phyloP scores from a whole-genome alignment of 2,329 filamentous ascomycete genomes.

The Helminthosporium solani region DNA sequence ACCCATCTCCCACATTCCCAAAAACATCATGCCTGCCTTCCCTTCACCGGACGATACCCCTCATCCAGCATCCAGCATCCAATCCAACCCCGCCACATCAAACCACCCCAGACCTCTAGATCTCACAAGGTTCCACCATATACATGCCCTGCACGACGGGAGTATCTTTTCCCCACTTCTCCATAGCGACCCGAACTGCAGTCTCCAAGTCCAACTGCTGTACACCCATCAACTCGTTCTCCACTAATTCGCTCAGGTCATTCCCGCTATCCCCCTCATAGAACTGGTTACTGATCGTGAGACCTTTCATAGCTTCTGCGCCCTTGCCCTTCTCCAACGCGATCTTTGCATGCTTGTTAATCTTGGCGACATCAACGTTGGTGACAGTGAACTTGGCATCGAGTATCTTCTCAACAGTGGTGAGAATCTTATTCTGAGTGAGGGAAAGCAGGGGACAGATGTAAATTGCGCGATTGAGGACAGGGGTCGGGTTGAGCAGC shows the following conservation, averaged over 20 bases:
- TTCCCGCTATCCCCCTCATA: slow-evolving; percentile 31
- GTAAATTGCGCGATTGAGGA: slow-evolving; percentile 31
- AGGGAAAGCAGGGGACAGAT: slow-evolving; percentile 27
- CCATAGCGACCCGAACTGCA: slow-evolving; percentile 28
- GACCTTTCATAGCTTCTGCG: slow-evolving; percentile 31
- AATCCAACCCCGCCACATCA: neutral
- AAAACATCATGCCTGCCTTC: neutral
- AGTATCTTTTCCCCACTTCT: slow-evolving; percentile 23
- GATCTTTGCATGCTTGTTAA: slow-evolving; percentile 28
- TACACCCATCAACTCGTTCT: slow-evolving; percentile 35
- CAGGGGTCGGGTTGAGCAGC: slow-evolving; percentile 23
- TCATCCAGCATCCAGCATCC: too few relatives aligned
- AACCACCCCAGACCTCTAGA: slow-evolving; percentile 3
- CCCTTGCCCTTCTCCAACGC: slow-evolving; percentile 30
- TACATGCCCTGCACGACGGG: slow-evolving; percentile 31
- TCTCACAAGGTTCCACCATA: slow-evolving; percentile 28
- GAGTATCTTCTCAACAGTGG: slow-evolving; percentile 23
- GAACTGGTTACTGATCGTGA: slow-evolving; percentile 35
- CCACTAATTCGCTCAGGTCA: slow-evolving; percentile 25
- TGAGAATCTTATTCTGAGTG: slow-evolving; percentile 31
- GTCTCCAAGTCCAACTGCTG: slow-evolving; percentile 25
- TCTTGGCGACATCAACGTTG: slow-evolving; percentile 28
- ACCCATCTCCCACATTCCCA: too few relatives aligned
- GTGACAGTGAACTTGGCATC: slow-evolving; percentile 24
- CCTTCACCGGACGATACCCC: neutral